Base-by-base conservation (phyloP, 352 stramenopile genomes). In the Phytophthora macrochlamydospora region DNA sequence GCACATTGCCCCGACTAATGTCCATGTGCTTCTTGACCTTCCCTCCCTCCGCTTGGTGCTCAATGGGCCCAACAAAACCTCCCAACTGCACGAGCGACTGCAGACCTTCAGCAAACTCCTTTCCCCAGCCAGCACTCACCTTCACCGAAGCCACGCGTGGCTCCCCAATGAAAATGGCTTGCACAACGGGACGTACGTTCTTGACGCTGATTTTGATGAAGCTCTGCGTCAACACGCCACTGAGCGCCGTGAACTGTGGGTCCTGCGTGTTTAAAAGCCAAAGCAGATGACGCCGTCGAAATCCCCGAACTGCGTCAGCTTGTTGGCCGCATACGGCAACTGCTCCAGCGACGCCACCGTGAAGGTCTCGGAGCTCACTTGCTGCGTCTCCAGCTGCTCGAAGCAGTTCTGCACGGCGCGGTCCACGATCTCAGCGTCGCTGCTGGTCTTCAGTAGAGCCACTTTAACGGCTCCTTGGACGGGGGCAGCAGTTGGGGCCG, bases 121-220 rank as follows among this genome's bases (percentile, higher is more conserved):
- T 73, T 5, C 87, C 87, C 73, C 75, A 92, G 5, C 85, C 84
- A 32, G 79, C 75, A 56, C 91, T 85, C 14, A 78, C 84, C 75
- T 90, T 94, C 35, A 92, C 81, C 2, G 79, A 89, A 7, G 84
- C 87, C 31, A 88, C 73, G 45, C 85, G 84, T 56, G 84, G 73
- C 62, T 95, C 88, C n/a, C 84, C 84, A 50, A 89, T 81, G 53
- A 95, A 90, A n/a, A 95, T 66, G 13, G 77, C 86, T 37, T 87
- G 85, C 37, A 95, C 79, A 24, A 95, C 76, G 4, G 88, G 86
- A 51, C 91, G 89, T 42, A 89, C 74, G 64, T 88, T 92, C 55
- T 88, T 79, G 59, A 95, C 73, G 64, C 88, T 94, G 51, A 95
- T 93, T 55, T 92, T 83, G 11, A 94, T 93, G 63, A 95, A 75